A percentile compares a stretch with the other conserved stretches of the same genome.
phyloP scores from a whole-genome alignment of 2,329 filamentous ascomycete species.

The Fusarium torreyae region DNA sequence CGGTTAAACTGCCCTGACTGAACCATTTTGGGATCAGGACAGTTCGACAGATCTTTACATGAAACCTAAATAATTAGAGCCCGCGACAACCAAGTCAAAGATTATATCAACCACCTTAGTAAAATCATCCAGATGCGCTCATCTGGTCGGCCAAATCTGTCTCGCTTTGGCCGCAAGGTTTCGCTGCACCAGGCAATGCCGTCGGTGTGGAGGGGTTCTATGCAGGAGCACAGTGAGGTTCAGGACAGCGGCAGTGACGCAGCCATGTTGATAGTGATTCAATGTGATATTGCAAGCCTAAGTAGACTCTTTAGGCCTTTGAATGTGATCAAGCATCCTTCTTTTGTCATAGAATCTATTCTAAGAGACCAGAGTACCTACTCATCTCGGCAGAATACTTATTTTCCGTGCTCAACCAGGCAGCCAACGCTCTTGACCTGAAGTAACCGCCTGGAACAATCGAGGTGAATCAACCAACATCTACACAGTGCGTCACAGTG shows the following conservation, averaged over 20 bases:
- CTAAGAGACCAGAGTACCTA: too few relatives aligned
- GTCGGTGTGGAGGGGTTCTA: conserved; percentile 34
- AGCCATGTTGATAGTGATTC: conserved; percentile 21
- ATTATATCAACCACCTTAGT: background rate
- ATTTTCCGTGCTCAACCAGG: background rate
- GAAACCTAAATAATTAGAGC: too few relatives aligned
- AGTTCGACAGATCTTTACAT: too few relatives aligned
- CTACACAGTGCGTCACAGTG: conserved; percentile 33
- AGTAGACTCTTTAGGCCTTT: too few relatives aligned
- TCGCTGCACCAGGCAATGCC: conserved; percentile 4
- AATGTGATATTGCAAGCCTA: background rate
- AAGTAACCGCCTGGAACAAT: conserved; percentile 13
- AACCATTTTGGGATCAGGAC: too few relatives aligned
- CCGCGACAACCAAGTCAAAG: too few relatives aligned
- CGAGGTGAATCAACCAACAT: background rate
- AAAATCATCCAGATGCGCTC: background rate
- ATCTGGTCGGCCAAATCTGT: conserved; percentile 11
- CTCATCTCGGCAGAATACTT: too few relatives aligned
- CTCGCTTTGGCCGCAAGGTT: conserved; percentile 1
- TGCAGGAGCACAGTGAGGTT: conserved; percentile 17
- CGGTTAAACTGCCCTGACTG: too few relatives aligned
- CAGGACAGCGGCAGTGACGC: conserved; percentile 13
- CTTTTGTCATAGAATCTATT: too few relatives aligned
- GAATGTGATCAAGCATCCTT: too few relatives aligned
- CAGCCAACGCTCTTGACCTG: conserved; percentile 2